Evolutionary conservation across 2,329 filamentous ascomycete genomes (phyloP), one percentile per base, ranked within the genome.

Genomic region (Rhytidhysteron rufulum): DNA sequence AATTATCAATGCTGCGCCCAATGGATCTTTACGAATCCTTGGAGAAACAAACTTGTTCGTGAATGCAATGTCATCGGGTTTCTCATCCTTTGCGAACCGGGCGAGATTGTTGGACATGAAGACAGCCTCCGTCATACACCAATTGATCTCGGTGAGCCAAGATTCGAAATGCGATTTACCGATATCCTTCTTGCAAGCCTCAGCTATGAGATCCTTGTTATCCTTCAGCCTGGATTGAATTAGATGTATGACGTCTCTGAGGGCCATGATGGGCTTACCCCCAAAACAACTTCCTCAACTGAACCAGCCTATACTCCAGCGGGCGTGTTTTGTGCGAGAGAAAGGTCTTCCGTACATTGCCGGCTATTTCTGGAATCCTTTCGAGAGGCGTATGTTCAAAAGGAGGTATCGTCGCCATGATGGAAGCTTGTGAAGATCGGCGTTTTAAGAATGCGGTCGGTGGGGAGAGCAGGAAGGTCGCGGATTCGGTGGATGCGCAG

Each of bases 211-310:
- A 33, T 80, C 72, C 41, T 82, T 77, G 62, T 87, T 83, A 72
- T 97, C 91, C 50, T 82, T 82, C 51, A 96, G 66, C 6, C 73
- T 75, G 40, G 40, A 16, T 41, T 30, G 34, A 16, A 48, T 51
- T 34, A 54, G 42, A 34, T n/a, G 34, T 38, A 31, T 29, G 22
- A 39, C 18, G 36, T 10, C 21, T 10, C 8, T 13, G 24, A 8
- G 8, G 24, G 13, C 24, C 24, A 27, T 7, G 13, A 27, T 7
- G 13, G 40, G 33, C 66, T 66, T 51, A 76, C 73, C 79, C 89
- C 93, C 93, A 97, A 74, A 95, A 97, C 41, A 97, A 82, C 76
- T 89, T 91, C 54, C 90, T 85, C 45, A 98, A 80, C 75, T 97
- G 93, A 40, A 80, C 75, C 48, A 90, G 74, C 48, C 93, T 83